Evolutionary conservation across 192 early-diverging fungal species (phyloP), one percentile per base, ranked within the genome.

Genomic region (Backusella morwellensis): DNA sequence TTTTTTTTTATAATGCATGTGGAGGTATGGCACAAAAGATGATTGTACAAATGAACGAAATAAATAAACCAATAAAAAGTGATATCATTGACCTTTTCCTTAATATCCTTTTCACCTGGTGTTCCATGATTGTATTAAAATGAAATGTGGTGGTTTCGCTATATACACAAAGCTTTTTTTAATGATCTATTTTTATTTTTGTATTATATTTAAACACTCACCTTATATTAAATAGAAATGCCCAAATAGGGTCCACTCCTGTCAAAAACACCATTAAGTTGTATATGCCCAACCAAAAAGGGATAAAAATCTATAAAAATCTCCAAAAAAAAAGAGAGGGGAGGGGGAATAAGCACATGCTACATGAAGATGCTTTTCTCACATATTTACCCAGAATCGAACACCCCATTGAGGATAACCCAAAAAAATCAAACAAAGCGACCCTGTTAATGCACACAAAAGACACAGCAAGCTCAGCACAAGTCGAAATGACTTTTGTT

Each of bases 361-460:
- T 63, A 15, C 11, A 63, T 12, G 0, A 52, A 29, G 14, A 12
- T 34, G 38, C 9, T 40, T 32, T 29, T 15, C 66, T 12, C 34
- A 67, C 7, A 29, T 29, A 67, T 78, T 81, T 84, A 89, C 86
- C 88, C 88, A 88, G n/a, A 82, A 81, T 32, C 90, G 80, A 23
- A 81, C 38, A 41, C 78, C 73, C 69, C 83, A 81, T 35, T 80
- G 85, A 32, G 75, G 75, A 26, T 80, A 68, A 75, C 84, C 83
- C 73, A 90, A 77, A 70, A 91, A 86, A 56, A 91, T 88, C 36
- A 91, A 75, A 68, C 81, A 77, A 52, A 91, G 54, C 23, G 74
- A 83, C 9, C 84, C 69, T 1, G 86, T 73, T 63, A 91, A 88
- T 17, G 88, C 90, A 47, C 85, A 32, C 50, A 91, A 82, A 41